Evolutionary conservation across 768 basidiomycete species (phyloP).

Genomic region (Russula sp.): DNA sequence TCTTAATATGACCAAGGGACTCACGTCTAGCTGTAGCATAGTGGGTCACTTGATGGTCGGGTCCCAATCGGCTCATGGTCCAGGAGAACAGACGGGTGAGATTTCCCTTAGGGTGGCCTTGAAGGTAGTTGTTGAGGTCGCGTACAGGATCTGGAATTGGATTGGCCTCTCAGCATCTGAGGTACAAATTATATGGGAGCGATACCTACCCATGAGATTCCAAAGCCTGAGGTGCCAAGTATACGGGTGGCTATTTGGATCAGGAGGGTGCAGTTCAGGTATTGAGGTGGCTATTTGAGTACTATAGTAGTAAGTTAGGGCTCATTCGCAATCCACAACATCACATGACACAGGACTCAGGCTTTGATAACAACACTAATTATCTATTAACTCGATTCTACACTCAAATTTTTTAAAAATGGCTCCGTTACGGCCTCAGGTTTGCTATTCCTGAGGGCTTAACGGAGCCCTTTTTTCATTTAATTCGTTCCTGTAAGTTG

Average conservation of each 20-base stretch:
- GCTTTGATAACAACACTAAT: no score
- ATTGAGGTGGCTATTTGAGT: background rate
- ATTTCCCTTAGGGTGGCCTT: conserved; percentile 5
- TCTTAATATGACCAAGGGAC: background rate
- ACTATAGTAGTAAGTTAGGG: no score
- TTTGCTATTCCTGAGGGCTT: no score
- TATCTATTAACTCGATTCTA: no score
- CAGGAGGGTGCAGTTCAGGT: background rate
- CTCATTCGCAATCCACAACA: no score
- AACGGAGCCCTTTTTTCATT: no score
- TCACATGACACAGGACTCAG: no score
- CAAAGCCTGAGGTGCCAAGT: background rate
- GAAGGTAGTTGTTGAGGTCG: conserved; percentile 12
- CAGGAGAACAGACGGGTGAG: background rate
- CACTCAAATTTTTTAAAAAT: no score
- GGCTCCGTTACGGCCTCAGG: no score
- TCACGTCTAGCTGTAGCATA: conserved; percentile 3
- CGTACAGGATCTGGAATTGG: conserved; percentile 5
- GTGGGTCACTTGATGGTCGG: background rate
- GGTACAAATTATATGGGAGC: background rate
- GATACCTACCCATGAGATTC: background rate
- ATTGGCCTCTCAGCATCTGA: background rate
- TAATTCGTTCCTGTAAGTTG: no score
- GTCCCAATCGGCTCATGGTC: background rate
- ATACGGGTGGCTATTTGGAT: background rate